A percentile compares a stretch with the other conserved stretches of the same genome.
Evolutionary conservation across 805 yeast species (phyloP).

Genomic region (Wickerhamiella dianesei): DNA sequence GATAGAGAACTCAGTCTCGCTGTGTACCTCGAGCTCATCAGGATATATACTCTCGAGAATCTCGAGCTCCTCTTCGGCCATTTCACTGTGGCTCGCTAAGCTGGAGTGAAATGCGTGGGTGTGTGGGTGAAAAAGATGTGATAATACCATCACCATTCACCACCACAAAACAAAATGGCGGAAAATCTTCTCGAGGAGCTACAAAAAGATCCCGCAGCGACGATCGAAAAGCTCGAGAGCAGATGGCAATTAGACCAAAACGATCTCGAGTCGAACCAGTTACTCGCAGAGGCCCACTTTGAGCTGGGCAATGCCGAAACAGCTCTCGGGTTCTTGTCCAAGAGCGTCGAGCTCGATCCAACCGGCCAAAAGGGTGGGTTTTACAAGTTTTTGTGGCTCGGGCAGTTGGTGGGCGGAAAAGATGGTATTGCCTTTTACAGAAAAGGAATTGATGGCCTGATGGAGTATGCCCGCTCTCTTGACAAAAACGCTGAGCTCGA

Average conservation of each 20-base stretch:
- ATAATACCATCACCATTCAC: neutral
- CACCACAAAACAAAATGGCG: neutral
- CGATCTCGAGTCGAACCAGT: slow-evolving; percentile 28
- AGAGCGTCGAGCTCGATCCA: slow-evolving; percentile 58
- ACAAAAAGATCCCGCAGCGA: slow-evolving; percentile 39
- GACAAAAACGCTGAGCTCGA: slow-evolving; percentile 17
- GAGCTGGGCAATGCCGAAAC: slow-evolving; percentile 69
- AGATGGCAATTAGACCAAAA: slow-evolving; percentile 26
- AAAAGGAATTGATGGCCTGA: slow-evolving; percentile 45
- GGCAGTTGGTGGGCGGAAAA: slow-evolving; percentile 76
- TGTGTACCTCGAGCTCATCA: slow-evolving; percentile 51
- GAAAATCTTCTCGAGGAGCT: slow-evolving; percentile 12
- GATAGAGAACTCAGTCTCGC: slow-evolving; percentile 42
- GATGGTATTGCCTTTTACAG: slow-evolving; percentile 54
- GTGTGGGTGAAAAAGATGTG: neutral
- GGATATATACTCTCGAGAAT: slow-evolving; percentile 87
- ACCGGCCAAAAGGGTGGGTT: slow-evolving; percentile 44
- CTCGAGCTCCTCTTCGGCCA: slow-evolving; percentile 84
- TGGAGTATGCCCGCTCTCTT: slow-evolving; percentile 21
- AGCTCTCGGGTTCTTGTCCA: slow-evolving; percentile 51
- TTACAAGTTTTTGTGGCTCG: slow-evolving; percentile 78
- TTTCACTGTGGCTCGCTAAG: neutral
- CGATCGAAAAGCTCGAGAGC: slow-evolving; percentile 34
- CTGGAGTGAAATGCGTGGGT: neutral
- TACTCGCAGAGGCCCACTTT: slow-evolving; percentile 60